A percentile compares a stretch with the other conserved stretches of the same genome.
Evolutionary conservation across 1,139 yeast species (phyloP).

Genomic region (Kluyveromyces marxianus): DNA sequence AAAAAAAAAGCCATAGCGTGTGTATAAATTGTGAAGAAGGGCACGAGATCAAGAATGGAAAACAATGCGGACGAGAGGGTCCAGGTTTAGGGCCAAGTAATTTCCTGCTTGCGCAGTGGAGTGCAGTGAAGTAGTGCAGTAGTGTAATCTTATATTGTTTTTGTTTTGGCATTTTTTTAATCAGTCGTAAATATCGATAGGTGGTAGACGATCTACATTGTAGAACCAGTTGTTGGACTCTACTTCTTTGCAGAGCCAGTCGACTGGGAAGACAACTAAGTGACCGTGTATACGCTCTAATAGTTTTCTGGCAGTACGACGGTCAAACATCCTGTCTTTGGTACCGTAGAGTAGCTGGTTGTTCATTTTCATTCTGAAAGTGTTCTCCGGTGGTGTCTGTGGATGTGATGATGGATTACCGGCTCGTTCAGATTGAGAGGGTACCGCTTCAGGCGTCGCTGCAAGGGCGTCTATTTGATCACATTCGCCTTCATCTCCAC

Average conservation of each 20-base stretch:
- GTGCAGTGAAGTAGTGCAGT: no score
- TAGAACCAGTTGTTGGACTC: slow-evolving; percentile 94
- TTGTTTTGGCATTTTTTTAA: no score
- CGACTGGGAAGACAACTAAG: slow-evolving; percentile 80
- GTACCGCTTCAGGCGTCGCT: no score
- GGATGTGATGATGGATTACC: slow-evolving; percentile 2
- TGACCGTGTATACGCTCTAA: slow-evolving; percentile 79
- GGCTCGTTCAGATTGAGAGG: background rate
- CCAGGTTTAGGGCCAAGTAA: no score
- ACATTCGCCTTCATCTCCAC: no score
- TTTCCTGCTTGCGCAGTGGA: no score
- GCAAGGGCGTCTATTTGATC: no score
- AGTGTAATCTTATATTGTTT: no score
- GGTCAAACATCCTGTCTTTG: slow-evolving; percentile 53
- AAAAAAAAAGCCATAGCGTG: no score
- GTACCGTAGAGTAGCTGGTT: slow-evolving; percentile 27
- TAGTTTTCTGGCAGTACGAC: slow-evolving; percentile 68
- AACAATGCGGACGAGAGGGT: no score
- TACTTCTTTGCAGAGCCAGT: slow-evolving; percentile 82
- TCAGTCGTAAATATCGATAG: slow-evolving; percentile 85
- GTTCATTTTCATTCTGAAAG: slow-evolving; percentile 24
- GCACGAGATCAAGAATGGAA: no score
- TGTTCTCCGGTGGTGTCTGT: slow-evolving; percentile 8
- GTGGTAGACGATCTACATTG: slow-evolving; percentile 88
- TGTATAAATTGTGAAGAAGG: no score